Conservation (phyloP, 2,329 filamentous ascomycete genomes). For the Fusarium austroafricanum region DNA sequence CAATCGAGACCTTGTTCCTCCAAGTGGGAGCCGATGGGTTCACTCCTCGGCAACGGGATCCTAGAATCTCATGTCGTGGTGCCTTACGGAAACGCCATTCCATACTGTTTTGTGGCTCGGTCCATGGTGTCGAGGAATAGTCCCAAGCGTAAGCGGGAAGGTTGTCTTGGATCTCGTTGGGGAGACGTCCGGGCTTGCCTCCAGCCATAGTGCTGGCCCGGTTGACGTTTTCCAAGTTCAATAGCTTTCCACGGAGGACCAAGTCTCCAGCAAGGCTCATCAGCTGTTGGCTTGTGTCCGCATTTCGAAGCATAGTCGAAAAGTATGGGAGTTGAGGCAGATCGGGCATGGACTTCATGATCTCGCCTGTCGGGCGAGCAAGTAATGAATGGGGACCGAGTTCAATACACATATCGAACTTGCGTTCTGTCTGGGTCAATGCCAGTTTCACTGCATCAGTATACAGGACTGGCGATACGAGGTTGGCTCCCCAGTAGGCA, state of each 20-base stretch:
- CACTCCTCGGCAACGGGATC: conserved; percentile 40
- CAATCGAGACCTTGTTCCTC: conserved; percentile 43
- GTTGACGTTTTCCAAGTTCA: conserved; percentile 37
- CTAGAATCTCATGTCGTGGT: conserved; percentile 41
- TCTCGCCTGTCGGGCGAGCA: conserved; percentile 40
- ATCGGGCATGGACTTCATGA: conserved; percentile 27
- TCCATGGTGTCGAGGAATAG: conserved; percentile 41
- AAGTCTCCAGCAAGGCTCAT: conserved; percentile 39
- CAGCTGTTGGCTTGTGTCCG: conserved; percentile 36
- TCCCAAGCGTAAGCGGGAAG: conserved; percentile 42
- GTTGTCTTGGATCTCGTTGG: conserved; percentile 38
- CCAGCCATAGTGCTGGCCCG: conserved; percentile 5
- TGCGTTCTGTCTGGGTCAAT: conserved; percentile 25
- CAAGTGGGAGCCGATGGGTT: conserved; percentile 43
- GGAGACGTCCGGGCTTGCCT: conserved; percentile 31
- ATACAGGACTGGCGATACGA: conserved; percentile 41
- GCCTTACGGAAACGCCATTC: conserved; percentile 42
- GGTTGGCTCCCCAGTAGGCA: conserved; percentile 39
- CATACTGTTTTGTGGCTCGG: conserved; percentile 37
- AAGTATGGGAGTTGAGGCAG: conserved; percentile 35
- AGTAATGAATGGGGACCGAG: conserved; percentile 39
- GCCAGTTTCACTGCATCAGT: conserved; percentile 41
- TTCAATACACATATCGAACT: conserved; percentile 36
- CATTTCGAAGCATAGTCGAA: conserved; percentile 39
- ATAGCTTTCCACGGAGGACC: conserved; percentile 36